Evolutionary conservation across 2,329 filamentous ascomycete genomes (phyloP).

Genomic region (Paraphaeosphaeria minitans): DNA sequence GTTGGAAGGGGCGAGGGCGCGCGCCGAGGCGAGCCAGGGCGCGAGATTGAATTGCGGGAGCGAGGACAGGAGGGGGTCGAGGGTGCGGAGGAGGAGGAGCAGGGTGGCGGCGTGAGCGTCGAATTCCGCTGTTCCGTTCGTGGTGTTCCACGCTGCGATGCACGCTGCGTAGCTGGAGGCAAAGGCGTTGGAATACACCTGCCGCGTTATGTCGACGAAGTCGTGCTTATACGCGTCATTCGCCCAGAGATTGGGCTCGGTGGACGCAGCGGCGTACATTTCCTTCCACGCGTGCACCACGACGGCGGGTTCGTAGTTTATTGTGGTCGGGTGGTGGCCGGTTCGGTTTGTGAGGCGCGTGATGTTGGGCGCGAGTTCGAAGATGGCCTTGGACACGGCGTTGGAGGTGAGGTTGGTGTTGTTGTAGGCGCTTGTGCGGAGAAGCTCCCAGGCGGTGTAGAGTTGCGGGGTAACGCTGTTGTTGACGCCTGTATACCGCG

Average conservation of each 20-base stretch:
- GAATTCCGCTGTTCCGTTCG: conserved; percentile 28
- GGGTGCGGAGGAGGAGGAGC: conserved; percentile 30
- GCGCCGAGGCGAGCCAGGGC: conserved; percentile 51
- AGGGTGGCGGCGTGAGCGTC: conserved; percentile 11
- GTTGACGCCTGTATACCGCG: conserved; percentile 46
- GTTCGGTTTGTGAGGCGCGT: conserved; percentile 48
- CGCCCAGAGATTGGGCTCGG: conserved; percentile 45
- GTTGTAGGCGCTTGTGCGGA: conserved; percentile 56
- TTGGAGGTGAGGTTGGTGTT: conserved; percentile 53
- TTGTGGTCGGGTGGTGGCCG: conserved; percentile 50
- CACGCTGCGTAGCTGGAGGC: conserved; percentile 47
- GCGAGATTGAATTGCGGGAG: conserved; percentile 51
- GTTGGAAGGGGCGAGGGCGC: conserved; percentile 20
- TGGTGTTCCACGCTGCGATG: conserved; percentile 37
- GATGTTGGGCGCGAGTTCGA: conserved; percentile 53
- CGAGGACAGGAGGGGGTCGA: conserved; percentile 52
- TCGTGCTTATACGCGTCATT: conserved; percentile 54
- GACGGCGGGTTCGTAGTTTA: conserved; percentile 50
- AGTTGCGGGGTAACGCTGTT: conserved; percentile 30
- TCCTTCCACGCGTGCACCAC: conserved; percentile 50
- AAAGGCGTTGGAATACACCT: conserved; percentile 57
- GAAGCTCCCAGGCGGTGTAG: conserved; percentile 54
- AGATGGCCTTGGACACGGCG: conserved; percentile 54
- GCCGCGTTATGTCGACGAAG: conserved; percentile 56
- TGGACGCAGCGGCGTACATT: conserved; percentile 45